These are phyloP conservation scores for Thelonectria rubi DNA, from an alignment of 2,329 filamentous ascomycete species.

Conservation along the genomic window DNA sequence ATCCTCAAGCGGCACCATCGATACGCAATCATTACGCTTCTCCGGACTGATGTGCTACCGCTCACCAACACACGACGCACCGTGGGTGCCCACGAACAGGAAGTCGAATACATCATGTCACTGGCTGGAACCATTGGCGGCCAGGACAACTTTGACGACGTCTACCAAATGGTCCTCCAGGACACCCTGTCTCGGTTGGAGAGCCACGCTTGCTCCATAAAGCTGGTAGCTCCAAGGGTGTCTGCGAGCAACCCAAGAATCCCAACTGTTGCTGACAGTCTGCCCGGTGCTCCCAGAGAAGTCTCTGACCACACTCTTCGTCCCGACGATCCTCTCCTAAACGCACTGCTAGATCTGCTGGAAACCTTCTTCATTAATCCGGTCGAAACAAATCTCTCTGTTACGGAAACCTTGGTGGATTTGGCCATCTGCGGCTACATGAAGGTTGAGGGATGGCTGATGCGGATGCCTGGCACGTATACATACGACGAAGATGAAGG, in stretches of 20 bases:
- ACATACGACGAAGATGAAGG: slow-evolving; percentile 56
- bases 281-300: slow-evolving; percentile 69
- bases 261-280: slow-evolving; percentile 63
- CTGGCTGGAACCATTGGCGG: slow-evolving; percentile 75
- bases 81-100: slow-evolving; percentile 77
- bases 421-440: slow-evolving; percentile 87
- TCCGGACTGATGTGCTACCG: slow-evolving; percentile 71
- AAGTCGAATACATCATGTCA: slow-evolving; percentile 75
- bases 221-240: slow-evolving; percentile 70
- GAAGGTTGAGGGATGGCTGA: slow-evolving; percentile 88
- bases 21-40: slow-evolving; percentile 81
- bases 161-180: slow-evolving; percentile 76
- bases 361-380: slow-evolving; percentile 88
- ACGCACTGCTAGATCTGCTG: slow-evolving; percentile 74
- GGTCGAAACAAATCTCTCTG: slow-evolving; percentile 86
- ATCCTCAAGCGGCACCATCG: slow-evolving; percentile 88
- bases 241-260: slow-evolving; percentile 65
- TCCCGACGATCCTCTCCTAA: slow-evolving; percentile 69
- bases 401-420: slow-evolving; percentile 85
- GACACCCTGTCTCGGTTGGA: slow-evolving; percentile 76
- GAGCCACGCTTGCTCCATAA: slow-evolving; percentile 76
- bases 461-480: slow-evolving; percentile 74
- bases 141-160: slow-evolving; percentile 74
- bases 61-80: slow-evolving; percentile 68
- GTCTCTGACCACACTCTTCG: slow-evolving; percentile 69